Base-by-base conservation (phyloP, 1,139 yeast genomes). In the Candida pseudocylindracea region DNA sequence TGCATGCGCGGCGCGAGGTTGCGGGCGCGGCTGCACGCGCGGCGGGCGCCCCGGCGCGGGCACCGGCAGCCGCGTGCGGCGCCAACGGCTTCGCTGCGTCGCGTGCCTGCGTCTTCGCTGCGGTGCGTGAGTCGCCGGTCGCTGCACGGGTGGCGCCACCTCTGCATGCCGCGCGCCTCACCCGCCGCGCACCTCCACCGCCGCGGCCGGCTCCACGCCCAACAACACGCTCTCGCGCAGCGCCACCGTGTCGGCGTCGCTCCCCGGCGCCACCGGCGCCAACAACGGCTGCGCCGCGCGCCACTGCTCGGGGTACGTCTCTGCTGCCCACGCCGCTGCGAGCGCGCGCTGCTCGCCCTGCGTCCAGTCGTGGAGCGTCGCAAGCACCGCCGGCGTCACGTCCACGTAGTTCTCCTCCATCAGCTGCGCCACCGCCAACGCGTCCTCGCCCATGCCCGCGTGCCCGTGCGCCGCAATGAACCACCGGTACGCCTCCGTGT, bases 381-480 rank as follows among this genome's bases (percentile, higher is more conserved):
- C 57, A 29, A 78, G 47, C 6, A 71, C 58, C n/a, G 67, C 69
- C 6, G 53, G 48, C 11, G 61, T 53, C 2, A 74, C 53, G 10
- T 53, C 53, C 8, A 72, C 45, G 42, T 70, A 74, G 39, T 61
- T 60, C 33, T 67, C 64, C 26, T 56, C 57, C 53, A 72, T 63
- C 31, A 55, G 59, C 28, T 57, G 56, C 2, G 68, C 58, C 20
- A 72, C 49, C 12, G 55, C 57, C 12, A 73, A 51, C 0, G 91
- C 91, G 4, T 67, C 63, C 26, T 63, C 62, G 29, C 61, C 63
- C 33, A 62, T 54, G 2, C 78, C 85, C 44, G 72, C 72, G 42
- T 74, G 74, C 38, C 80, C 76, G 45, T 76, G 72, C 2, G 88
- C 81, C 37, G 76, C 65, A 32, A 79, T 51, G 40, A 69, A 73